Base-by-base conservation (phyloP, 1,284 basidiomycete genomes). In the Somion occarium region DNA sequence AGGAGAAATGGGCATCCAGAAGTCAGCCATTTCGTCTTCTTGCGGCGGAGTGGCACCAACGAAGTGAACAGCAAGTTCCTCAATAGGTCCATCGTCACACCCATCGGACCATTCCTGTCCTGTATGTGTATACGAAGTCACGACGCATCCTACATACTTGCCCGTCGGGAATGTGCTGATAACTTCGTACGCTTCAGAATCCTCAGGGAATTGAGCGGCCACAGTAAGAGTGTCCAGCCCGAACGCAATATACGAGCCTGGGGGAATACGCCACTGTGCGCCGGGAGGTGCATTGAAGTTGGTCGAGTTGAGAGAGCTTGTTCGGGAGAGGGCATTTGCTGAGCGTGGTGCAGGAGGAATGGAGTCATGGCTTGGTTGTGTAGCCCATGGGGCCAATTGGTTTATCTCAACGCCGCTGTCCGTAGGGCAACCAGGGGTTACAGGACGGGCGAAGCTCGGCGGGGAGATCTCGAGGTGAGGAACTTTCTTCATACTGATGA, bases 91-190 rank as follows among this genome's bases (percentile, higher is more conserved):
- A 12, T 13, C 49, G 9, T 13, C 15, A 25, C 51, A 47, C 20
- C 20, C 46, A n/a, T 50, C 45, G 12, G 53, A 51, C 20, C 26
- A 5, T 11, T 20, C 24, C 5, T 5, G 9, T 5, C 11, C 5
- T 20, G 58, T 38, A n/a, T n/a, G n/a, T n/a, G n/a, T n/a, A 43
- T 37, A 44, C 2, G 60, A 61, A 25, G 42, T 44, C 11, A 52
- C 55, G 11, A 65, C 64, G 3, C 63, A 57, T 15, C 62, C 64
- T 38, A 63, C 39, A 30, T 59, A 64, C 22, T 60, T 58, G 7
- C 52, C 38, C 18, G 48, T 47, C 18, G 51, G 49, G 46, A 53
- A 54, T 19, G 23, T 27, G 18, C 30, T 44, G 24, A 60, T 46
- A 4, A 46, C 50, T 5, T 56, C 12, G 46, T 52, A 42, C 19